These are phyloP conservation scores for Chrysoporthe cubensis DNA, from an alignment of 2,329 filamentous ascomycete species.

Conservation along the genomic window DNA sequence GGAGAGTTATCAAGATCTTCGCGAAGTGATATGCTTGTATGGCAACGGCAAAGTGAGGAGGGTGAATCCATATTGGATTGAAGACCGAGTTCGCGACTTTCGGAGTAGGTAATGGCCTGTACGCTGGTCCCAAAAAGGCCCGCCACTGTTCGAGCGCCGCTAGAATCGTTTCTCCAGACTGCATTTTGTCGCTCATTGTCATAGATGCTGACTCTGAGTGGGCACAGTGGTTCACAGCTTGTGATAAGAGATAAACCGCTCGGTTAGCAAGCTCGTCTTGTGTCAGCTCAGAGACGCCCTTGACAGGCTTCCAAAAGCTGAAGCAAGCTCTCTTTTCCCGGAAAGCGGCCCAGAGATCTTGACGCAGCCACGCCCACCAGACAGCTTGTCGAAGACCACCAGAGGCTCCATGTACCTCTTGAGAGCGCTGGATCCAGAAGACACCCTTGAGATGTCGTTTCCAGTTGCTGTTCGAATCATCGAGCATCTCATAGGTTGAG, in stretches of 20 bases:
- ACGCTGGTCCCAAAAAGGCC: conserved; percentile 41
- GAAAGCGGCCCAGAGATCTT: conserved; percentile 68
- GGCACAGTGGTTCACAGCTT: conserved; percentile 53
- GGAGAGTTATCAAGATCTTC: conserved; percentile 55
- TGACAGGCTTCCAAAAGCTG: conserved; percentile 59
- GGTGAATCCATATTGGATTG: conserved; percentile 55
- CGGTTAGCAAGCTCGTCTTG: conserved; percentile 54
- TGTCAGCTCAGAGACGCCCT: conserved; percentile 47
- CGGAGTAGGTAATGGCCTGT: conserved; percentile 43
- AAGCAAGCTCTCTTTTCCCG: conserved; percentile 59
- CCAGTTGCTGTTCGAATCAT: conserved; percentile 58
- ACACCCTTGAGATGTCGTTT: conserved; percentile 66
- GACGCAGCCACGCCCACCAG: conserved; percentile 70
- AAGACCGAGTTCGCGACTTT: conserved; percentile 39
- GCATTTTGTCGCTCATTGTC: conserved; percentile 22
- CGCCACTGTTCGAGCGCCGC: conserved; percentile 37
- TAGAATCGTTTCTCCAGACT: conserved; percentile 31
- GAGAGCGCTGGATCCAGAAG: conserved; percentile 68
- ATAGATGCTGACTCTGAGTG: conserved; percentile 19
- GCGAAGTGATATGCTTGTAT: conserved; percentile 58
- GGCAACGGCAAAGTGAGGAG: conserved; percentile 48
- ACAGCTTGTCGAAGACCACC: conserved; percentile 60
- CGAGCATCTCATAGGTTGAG: conserved; percentile 70
- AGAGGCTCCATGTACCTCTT: conserved; percentile 62
- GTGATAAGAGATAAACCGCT: conserved; percentile 54